Evolutionary conservation across 2,329 filamentous ascomycete genomes (phyloP).

Genomic region (Xylaria sp.): DNA sequence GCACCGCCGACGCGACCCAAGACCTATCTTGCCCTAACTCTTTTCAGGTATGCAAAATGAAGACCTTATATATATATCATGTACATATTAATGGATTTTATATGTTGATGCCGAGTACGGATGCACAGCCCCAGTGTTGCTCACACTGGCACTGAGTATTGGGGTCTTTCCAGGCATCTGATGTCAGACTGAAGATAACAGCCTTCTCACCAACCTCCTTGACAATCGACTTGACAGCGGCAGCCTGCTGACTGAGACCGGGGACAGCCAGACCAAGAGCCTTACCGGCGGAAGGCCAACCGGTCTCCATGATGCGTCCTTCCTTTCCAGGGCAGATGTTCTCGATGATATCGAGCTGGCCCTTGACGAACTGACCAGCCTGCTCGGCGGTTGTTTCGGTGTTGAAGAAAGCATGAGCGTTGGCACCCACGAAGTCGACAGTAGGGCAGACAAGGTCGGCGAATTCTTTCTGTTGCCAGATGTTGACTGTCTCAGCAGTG

Average conservation of each 20-base stretch:
- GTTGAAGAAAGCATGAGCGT: constrained; percentile 97
- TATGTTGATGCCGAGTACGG: constrained; percentile 36
- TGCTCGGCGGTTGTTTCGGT: constrained; percentile 61
- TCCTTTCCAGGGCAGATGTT: constrained; percentile 72
- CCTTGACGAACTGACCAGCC: constrained; percentile 77
- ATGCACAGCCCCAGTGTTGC: constrained; percentile 64
- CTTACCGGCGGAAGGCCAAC: constrained; percentile 77
- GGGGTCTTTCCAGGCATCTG: constrained; percentile 82
- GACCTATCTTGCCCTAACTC: constrained; percentile 10
- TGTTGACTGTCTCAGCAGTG: constrained; percentile 83
- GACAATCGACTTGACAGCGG: constrained; percentile 75
- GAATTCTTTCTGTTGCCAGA: constrained; percentile 71
- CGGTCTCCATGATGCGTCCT: constrained; percentile 85
- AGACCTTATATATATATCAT: constrained; percentile 29
- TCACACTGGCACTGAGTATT: constrained; percentile 71
- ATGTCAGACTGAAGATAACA: constrained; percentile 80
- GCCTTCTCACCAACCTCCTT: constrained; percentile 68
- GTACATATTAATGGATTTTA: constrained; percentile 24
- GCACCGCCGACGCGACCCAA: neutral
- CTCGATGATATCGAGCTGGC: constrained; percentile 74
- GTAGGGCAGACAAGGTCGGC: constrained; percentile 67
- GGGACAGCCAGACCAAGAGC: constrained; percentile 77
- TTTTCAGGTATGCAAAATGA: constrained; percentile 27
- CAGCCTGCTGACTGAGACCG: constrained; percentile 67
- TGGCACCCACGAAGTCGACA: constrained; percentile 81